Evolutionary conservation across 169 alveolate species (phyloP), one percentile per base, ranked within the genome.

Genomic region (Plasmodium ovale): DNA sequence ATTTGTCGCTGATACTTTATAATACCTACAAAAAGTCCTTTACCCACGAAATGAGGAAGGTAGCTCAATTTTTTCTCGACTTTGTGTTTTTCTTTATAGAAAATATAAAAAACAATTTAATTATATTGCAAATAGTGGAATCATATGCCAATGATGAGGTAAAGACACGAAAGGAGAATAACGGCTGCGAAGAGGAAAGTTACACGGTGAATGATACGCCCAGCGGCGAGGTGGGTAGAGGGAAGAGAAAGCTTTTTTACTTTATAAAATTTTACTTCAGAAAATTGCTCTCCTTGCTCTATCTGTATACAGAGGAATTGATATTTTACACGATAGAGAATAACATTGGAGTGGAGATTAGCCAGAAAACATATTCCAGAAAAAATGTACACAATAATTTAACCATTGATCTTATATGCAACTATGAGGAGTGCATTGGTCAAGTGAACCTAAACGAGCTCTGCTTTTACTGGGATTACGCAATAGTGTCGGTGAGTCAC

Each of bases 381-480:
- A 85, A 85, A 53, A 71, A 68, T 4, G 56, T 62, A 21, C 33
- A 37, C 14, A 58, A 31, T 21, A 42, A 64, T 35, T 58, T 85
- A 85, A 68, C 60, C 44, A 58, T 44, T 39, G 87, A 37, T 5
- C 12, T 60, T 56, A 69, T 85, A 25, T 53, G 47, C 31, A 85
- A 85, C 31, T 85, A 85, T 69, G 70, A 65, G 54, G 82, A 65
- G 31, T 68, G 39, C 62, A 70, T 68, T 12, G 14, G 51, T 56
- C 27, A 68, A 44, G n/a, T 47, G 58, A 58, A 67, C 9, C 39
- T 85, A 47, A 85, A 74, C 42, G 79, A 85, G 19, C 58, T 68
- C 27, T 85, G 91, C 62, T 54, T 85, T 71, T 85, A 85, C 49
- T 85, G 91, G 91, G 91, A 85, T 42, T 85, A 69, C 37, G 51